These are phyloP conservation scores for Metschnikowia kofuensis DNA, from an alignment of 805 yeast genomes.

Conservation along the genomic window DNA sequence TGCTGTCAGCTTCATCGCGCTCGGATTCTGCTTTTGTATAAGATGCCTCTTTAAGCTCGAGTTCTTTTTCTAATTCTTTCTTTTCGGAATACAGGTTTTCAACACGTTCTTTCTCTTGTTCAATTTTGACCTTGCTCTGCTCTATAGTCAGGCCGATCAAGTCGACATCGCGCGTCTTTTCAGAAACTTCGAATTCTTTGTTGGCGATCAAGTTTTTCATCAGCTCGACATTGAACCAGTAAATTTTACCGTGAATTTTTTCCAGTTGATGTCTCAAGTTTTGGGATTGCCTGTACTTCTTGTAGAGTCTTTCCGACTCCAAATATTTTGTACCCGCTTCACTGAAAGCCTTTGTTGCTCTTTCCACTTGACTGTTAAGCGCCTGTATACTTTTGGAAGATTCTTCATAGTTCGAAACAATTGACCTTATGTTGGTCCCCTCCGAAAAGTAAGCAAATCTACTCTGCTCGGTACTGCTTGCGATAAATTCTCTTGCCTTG, in stretches of 20 bases:
- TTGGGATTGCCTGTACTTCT: conserved; percentile 34
- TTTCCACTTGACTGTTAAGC: conserved; percentile 25
- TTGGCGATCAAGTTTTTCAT: conserved; percentile 25
- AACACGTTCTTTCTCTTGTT: background rate
- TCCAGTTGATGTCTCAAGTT: conserved; percentile 31
- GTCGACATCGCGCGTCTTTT: conserved; percentile 12
- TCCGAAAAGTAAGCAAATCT: conserved; percentile 77
- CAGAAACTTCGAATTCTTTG: conserved; percentile 16
- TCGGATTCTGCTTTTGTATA: conserved; percentile 5
- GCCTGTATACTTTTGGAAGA: conserved; percentile 29
- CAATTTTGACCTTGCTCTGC: conserved; percentile 3
- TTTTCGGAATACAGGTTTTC: background rate
- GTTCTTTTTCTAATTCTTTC: background rate
- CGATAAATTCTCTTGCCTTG: conserved; percentile 84
- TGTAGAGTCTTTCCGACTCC: conserved; percentile 29
- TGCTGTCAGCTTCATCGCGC: conserved; percentile 8
- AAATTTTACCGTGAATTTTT: conserved; percentile 38
- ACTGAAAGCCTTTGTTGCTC: conserved; percentile 24
- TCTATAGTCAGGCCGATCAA: conserved; percentile 22
- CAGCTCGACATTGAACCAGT: conserved; percentile 39
- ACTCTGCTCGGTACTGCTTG: conserved; percentile 66
- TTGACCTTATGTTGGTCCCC: conserved; percentile 72
- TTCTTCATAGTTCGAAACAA: conserved; percentile 49
- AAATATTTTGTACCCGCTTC: conserved; percentile 27
- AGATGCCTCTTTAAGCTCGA: background rate